Evolutionary conservation across 1,284 basidiomycete genomes (phyloP).

Genomic region (Phenoliferia sp.): DNA sequence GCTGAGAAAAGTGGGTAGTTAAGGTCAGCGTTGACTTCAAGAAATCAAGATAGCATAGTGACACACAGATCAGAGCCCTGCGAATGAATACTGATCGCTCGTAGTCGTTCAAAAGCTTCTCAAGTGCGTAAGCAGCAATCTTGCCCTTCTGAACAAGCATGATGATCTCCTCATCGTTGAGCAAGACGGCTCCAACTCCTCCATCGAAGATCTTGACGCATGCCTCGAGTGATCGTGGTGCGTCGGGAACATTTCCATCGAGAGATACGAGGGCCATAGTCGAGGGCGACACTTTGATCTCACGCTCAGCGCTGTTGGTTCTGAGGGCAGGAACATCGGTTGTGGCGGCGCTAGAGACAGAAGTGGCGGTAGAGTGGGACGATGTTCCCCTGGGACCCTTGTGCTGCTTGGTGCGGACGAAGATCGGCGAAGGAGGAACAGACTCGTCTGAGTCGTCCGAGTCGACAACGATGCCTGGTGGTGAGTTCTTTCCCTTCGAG

Average conservation of each 20-base stretch:
- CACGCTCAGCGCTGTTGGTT: constrained; percentile 29
- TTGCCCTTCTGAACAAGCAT: constrained; percentile 85
- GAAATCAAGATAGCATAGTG: neutral
- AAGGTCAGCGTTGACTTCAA: neutral
- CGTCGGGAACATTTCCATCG: constrained; percentile 23
- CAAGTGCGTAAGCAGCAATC: constrained; percentile 87
- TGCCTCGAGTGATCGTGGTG: constrained; percentile 56
- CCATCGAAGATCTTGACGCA: constrained; percentile 81
- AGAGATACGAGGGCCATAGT: constrained; percentile 40
- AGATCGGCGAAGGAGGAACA: constrained; percentile 34
- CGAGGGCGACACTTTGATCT: constrained; percentile 44
- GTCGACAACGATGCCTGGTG: neutral
- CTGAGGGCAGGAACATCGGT: constrained; percentile 8
- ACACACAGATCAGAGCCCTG: constrained; percentile 82
- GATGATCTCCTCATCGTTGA: constrained; percentile 92
- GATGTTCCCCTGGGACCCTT: constrained; percentile 9
- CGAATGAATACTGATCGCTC: constrained; percentile 84
- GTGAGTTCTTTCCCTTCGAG: neutral
- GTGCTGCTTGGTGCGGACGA: constrained; percentile 28
- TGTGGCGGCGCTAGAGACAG: neutral
- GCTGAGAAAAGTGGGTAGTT: constrained; percentile 50
- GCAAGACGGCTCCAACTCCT: constrained; percentile 53
- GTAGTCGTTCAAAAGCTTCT: constrained; percentile 83
- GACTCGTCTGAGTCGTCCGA: constrained; percentile 27
- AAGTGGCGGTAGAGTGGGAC: constrained; percentile 5